Base-by-base conservation (phyloP, 1,139 yeast genomes). In the Pichia sp. region DNA sequence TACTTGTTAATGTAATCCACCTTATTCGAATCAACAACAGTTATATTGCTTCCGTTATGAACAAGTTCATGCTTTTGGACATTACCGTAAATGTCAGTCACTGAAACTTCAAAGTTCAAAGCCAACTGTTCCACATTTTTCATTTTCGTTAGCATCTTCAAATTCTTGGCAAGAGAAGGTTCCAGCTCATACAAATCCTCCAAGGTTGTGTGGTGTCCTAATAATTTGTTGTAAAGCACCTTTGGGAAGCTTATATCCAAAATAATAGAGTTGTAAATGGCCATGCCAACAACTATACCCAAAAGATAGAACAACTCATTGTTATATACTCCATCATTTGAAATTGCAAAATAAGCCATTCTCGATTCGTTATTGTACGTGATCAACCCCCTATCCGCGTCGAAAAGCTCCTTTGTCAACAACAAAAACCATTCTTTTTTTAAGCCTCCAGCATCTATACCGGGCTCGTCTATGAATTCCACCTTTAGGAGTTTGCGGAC, bases 391-490 rank as follows among this genome's bases (percentile, higher is more conserved):
- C 83, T 79, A 50, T 74, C 73, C 0, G 90, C 86, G 63, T 78
- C 79, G 64, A 92, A 87, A 2, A 93, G 69, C 29, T 85, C 84
- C 56, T 81, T 79, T 1, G 88, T 84, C 45, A 93, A 72, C 36
- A 90, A 69, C 51, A 84, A 73, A 68, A 93, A 92, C 98, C 98
- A 93, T 66, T 93, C 98, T 66, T 90, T 92, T 61, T 85, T 81
- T 57, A 92, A 75, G 0, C 99, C 99, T 1, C 98, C 99, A 0
- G 90, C 97, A 72, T 93, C 99, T 26, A 92, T 78, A 0, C 98
- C 98, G 0, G 93, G 95, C 65, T 93, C 98, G 53, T 84, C 84
- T 3, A 85, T 70, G 68, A 93, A 93, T 63, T 87, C 92, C 11
- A 93, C 86, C 59, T 82, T 77, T 32, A 92, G 70, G 2, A 90